These are phyloP conservation scores for Quercus ilex DNA, from an alignment of 306 rosid genomes.

Conservation along the genomic window DNA sequence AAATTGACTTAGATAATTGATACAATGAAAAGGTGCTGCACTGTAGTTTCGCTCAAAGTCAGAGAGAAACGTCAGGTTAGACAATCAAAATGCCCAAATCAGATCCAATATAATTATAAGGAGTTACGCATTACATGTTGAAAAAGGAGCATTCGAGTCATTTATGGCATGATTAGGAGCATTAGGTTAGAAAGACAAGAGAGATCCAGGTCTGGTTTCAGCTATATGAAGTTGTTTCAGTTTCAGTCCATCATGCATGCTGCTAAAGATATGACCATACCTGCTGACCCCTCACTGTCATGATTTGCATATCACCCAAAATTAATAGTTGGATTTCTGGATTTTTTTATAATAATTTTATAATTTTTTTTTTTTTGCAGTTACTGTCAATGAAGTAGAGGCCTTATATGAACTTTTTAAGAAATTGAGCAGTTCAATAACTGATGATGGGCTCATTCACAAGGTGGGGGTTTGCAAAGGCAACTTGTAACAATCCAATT, in stretches of 20 bases:
- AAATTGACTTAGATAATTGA: background rate
- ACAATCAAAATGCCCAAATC: background rate
- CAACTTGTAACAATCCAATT: background rate
- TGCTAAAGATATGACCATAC: background rate
- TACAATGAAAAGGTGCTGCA: background rate
- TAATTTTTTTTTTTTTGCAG: conserved; percentile 27
- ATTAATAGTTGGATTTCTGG: background rate
- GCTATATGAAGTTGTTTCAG: background rate
- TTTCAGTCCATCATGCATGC: background rate
- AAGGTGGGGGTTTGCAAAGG: conserved; percentile 41
- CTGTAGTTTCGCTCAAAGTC: background rate
- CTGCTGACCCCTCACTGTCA: background rate
- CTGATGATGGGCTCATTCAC: conserved; percentile 77
- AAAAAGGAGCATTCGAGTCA: background rate
- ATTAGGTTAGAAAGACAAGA: background rate
- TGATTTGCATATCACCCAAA: background rate
- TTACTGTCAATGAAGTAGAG: conserved; percentile 82
- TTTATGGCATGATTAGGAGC: background rate
- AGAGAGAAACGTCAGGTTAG: background rate
- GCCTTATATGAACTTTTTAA: conserved; percentile 74
- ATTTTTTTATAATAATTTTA: background rate
- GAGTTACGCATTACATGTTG: background rate
- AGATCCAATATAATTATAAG: background rate
- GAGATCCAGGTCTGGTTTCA: background rate
- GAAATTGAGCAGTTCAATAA: conserved; percentile 80